Conservation (phyloP, 345 rosid species). For the Trapa bicornis region DNA sequence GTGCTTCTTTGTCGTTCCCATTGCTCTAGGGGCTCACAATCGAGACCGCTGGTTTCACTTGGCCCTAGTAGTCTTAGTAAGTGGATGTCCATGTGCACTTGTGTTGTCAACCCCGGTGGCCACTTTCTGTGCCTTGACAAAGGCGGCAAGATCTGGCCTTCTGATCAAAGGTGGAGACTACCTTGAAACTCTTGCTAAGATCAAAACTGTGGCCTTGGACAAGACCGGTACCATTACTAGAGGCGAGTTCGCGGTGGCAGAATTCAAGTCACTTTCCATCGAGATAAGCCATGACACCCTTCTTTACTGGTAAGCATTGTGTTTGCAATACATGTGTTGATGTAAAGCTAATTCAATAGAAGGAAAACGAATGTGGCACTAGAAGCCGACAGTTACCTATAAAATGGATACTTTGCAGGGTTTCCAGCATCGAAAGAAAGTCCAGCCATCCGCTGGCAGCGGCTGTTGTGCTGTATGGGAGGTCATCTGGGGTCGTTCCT, state of each 20-base stretch:
- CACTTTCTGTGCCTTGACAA: conserved; percentile 78
- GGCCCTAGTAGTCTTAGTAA: conserved; percentile 76
- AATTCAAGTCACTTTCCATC: conserved; percentile 33
- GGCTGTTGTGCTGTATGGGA: conserved; percentile 55
- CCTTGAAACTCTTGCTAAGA: conserved; percentile 68
- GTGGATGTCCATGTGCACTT: conserved; percentile 91
- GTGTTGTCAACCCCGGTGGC: conserved; percentile 90
- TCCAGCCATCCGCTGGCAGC: conserved; percentile 93
- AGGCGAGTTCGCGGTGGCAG: conserved; percentile 73
- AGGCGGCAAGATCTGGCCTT: conserved; percentile 75
- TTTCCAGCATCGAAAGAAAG: conserved; percentile 80
- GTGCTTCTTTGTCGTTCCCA: conserved; percentile 44
- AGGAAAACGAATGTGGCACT: background rate
- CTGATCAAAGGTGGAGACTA: conserved; percentile 72
- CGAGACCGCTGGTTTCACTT: conserved; percentile 52
- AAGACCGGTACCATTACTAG: conserved; percentile 87
- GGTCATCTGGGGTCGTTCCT: conserved; percentile 45
- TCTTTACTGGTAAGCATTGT: conserved; percentile 46
- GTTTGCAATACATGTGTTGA: background rate
- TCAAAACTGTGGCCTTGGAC: conserved; percentile 64
- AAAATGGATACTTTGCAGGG: conserved; percentile 28
- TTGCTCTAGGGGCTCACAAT: conserved; percentile 26
- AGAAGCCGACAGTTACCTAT: background rate
- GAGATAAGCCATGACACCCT: conserved; percentile 33
- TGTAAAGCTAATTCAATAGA: background rate